These are phyloP conservation scores for Hymenoscyphus fructigenus DNA, from an alignment of 2,329 filamentous ascomycete genomes.

Conservation along the genomic window DNA sequence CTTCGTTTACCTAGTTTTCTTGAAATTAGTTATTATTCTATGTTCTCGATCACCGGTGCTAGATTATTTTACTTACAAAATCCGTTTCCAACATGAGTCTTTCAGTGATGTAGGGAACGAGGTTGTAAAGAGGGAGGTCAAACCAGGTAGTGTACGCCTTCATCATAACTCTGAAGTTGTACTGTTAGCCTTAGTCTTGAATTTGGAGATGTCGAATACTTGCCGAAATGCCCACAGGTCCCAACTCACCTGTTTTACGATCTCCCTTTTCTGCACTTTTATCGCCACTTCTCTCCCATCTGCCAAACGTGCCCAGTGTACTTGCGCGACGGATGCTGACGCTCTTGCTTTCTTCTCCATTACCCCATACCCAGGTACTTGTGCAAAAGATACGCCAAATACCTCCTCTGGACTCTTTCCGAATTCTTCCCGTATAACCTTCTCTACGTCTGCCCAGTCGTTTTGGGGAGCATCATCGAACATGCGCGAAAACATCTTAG, in stretches of 20 bases:
- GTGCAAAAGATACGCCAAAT: conserved; percentile 82
- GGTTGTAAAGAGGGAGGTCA: conserved; percentile 84
- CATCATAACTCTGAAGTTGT: conserved; percentile 64
- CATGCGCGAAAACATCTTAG: conserved; percentile 94
- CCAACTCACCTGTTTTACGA: conserved; percentile 86
- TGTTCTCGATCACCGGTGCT: background rate
- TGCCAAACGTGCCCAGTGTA: conserved; percentile 84
- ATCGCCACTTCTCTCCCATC: conserved; percentile 92
- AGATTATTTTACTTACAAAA: conserved; percentile 55
- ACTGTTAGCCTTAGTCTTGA: background rate
- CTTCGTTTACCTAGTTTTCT: conserved; percentile 62
- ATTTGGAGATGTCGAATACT: background rate
- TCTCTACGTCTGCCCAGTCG: conserved; percentile 79
- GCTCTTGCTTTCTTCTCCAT: conserved; percentile 70
- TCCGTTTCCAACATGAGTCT: conserved; percentile 92
- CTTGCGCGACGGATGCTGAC: conserved; percentile 87
- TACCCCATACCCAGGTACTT: conserved; percentile 60
- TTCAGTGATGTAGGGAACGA: conserved; percentile 92
- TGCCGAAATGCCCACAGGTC: conserved; percentile 67
- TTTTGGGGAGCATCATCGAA: conserved; percentile 98
- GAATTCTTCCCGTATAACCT: conserved; percentile 86
- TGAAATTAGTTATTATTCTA: background rate
- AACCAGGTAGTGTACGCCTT: conserved; percentile 84
- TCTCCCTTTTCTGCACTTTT: conserved; percentile 96
- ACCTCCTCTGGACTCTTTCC: conserved; percentile 77